Conservation (phyloP, 352 stramenopile genomes). For the Phytophthora constricta region DNA sequence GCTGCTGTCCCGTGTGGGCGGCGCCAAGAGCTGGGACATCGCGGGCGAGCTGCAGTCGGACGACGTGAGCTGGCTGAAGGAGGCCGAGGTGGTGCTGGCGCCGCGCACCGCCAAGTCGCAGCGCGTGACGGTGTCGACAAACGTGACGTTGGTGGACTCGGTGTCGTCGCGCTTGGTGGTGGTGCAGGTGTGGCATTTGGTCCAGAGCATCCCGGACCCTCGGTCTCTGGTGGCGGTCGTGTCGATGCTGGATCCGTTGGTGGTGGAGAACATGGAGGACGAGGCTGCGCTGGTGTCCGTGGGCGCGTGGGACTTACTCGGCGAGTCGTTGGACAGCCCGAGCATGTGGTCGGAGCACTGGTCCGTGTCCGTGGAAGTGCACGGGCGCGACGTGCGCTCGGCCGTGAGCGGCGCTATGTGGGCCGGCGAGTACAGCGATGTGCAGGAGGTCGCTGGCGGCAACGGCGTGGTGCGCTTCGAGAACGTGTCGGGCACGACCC, state of each 20-base stretch:
- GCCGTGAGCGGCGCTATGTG: not conserved
- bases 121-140: not conserved
- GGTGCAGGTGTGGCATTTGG: not conserved
- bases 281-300: not conserved
- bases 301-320: not conserved
- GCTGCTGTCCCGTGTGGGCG: constrained; percentile 6
- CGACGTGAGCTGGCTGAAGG: not conserved
- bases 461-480: not conserved
- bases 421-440: not conserved
- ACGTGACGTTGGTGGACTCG: not conserved
- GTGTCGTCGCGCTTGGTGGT: not conserved
- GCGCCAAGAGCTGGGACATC: not conserved
- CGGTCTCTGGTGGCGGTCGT: not conserved
- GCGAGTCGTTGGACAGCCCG: not conserved
- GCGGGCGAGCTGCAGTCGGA: not conserved
- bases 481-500: not conserved
- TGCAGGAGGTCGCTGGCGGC: not conserved
- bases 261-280: constrained; percentile 6
- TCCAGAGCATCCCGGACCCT: not conserved
- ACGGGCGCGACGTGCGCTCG: not conserved
- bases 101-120: not conserved
- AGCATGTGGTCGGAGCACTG: not conserved
- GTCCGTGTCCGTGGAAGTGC: not conserved
- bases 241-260: not conserved
- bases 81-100: not conserved